Evolutionary conservation across 306 rosid genomes (phyloP).

Genomic region (Rosa persica): DNA sequence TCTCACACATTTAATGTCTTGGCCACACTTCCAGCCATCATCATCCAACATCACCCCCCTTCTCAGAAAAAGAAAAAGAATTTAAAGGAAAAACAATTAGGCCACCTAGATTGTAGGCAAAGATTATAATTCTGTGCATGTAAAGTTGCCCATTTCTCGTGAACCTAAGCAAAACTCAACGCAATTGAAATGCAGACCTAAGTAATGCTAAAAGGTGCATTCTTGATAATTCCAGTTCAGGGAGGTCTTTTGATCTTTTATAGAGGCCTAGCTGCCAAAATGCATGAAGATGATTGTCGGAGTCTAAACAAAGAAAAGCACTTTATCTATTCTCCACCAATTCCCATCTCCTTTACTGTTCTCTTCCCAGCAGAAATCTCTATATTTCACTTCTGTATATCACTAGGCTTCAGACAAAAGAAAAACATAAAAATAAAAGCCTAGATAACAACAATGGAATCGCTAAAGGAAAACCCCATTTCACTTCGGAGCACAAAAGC

Average conservation of each 20-base stretch:
- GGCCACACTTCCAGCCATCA: conserved; percentile 25
- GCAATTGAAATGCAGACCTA: neutral
- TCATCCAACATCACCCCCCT: conserved; percentile 27
- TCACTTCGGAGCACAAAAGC: neutral
- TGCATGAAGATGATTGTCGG: neutral
- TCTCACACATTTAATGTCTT: conserved; percentile 16
- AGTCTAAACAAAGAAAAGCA: neutral
- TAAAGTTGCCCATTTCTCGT: neutral
- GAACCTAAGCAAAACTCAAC: neutral
- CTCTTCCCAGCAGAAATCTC: neutral
- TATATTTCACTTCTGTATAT: neutral
- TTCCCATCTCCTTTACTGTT: neutral
- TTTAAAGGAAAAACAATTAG: neutral
- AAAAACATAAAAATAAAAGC: neutral
- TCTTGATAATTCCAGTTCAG: neutral
- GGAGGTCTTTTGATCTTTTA: neutral
- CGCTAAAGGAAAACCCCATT: conserved; percentile 6
- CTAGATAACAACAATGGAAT: neutral
- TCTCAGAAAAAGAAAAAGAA: conserved; percentile 8
- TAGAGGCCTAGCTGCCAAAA: neutral
- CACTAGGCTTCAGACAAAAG: neutral
- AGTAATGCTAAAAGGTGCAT: neutral
- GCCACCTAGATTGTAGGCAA: neutral
- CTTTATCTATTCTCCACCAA: neutral
- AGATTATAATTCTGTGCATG: neutral